Evolutionary conservation across 2,329 filamentous ascomycete species (phyloP).

Genomic region (Fusarium sp.): DNA sequence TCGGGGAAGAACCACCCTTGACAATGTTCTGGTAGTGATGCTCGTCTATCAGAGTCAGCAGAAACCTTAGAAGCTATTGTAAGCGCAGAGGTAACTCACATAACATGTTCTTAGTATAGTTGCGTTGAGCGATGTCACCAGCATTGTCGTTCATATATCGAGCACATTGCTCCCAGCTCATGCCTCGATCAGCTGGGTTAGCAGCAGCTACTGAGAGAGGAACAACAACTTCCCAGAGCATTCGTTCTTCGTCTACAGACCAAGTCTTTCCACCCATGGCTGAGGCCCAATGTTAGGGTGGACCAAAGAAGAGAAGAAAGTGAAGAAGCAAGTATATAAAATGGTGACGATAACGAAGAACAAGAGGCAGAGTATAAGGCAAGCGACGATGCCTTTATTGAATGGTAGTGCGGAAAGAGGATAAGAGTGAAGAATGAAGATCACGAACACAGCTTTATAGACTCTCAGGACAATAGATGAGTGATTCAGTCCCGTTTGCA

Average conservation of each 20-base stretch:
- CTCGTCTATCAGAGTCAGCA: constrained; percentile 50
- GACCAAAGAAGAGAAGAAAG: background rate
- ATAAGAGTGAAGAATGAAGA: constrained; percentile 1
- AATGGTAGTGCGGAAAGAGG: constrained; percentile 1
- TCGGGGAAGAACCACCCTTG: constrained; percentile 48
- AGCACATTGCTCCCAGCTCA: constrained; percentile 52
- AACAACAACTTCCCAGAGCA: constrained; percentile 58
- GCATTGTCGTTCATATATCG: constrained; percentile 51
- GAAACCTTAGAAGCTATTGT: background rate
- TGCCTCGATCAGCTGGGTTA: constrained; percentile 18
- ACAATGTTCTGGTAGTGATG: constrained; percentile 57
- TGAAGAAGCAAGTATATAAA: background rate
- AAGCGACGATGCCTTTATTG: background rate
- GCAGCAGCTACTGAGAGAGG: constrained; percentile 49
- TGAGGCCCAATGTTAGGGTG: background rate
- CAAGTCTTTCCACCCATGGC: constrained; percentile 63
- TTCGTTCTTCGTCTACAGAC: constrained; percentile 57
- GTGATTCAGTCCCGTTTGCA: constrained; percentile 40
- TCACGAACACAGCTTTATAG: constrained; percentile 32
- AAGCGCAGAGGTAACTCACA: constrained; percentile 30
- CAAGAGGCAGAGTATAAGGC: background rate
- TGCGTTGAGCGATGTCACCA: constrained; percentile 48
- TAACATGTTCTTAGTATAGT: constrained; percentile 53
- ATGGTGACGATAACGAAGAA: background rate
- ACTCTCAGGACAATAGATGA: constrained; percentile 8